Evolutionary conservation across 2,329 filamentous ascomycete genomes (phyloP), one percentile per base, ranked within the genome.

Genomic region (Neofusicoccum cordaticola): DNA sequence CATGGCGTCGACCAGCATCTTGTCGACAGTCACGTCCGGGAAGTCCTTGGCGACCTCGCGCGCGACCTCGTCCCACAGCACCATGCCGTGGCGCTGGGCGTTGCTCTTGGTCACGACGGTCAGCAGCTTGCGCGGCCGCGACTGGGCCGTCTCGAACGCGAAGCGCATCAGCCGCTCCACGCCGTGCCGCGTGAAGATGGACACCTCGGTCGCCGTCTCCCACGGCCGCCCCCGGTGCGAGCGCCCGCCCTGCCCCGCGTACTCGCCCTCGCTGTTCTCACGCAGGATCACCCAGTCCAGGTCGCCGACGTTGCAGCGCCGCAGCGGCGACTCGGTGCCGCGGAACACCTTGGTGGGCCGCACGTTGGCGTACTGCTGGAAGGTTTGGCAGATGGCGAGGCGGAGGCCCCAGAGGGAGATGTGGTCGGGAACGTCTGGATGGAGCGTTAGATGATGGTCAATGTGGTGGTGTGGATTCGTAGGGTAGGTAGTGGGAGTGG

Each of bases 1-100:
- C 86, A 89, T 88, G 6, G 86, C 86, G 72, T 88, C 87, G 5
- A 89, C 87, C 19, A 89, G 78, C 84, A 88, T 88, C 79, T 88
- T 89, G 66, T 89, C 86, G 50, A 83, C 79, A 34, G 79, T 81
- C 2, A 89, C 86, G 68, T 88, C 85, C 0, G 84, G 83, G 68
- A 86, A 89, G 4, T 88, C 85, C 65, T 77, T 79, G 0, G 81
- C 80, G 2, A 89, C 82, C 31, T 82, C 78, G 0, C 74, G 76
- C 0, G 85, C 85, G 11, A 89, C 81, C 68, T 88, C 86, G 69
- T 89, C 87, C 87, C 87, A 89, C 65, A 89, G 81, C 0, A 89
- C 87, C 86, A 89, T 88, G 0, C 87, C 86, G 62, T 88, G 88
- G 0, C 86, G 79, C 74, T 88, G 86, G 0, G 86, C 86, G 71